Conservation (phyloP, 2,329 filamentous ascomycete species). For the Penicillium italicum region DNA sequence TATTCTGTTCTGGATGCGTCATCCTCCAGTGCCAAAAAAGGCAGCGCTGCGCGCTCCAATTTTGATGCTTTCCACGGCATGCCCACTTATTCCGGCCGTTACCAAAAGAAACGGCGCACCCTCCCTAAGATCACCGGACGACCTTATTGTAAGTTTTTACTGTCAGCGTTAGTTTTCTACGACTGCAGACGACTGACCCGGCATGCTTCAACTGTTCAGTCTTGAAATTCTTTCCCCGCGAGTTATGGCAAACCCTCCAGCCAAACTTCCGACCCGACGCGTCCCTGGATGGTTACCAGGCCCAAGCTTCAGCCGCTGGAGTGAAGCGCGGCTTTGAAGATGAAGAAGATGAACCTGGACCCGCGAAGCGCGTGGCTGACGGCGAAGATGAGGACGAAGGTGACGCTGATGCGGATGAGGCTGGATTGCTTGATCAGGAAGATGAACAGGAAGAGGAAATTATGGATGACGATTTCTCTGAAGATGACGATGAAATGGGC, state of each 20-base stretch:
- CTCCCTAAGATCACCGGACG: conserved; percentile 54
- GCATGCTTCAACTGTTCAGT: conserved; percentile 35
- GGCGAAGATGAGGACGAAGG: conserved; percentile 32
- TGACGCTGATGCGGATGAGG: conserved; percentile 29
- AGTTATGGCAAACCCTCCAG: conserved; percentile 55
- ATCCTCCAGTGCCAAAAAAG: conserved; percentile 42
- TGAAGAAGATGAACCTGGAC: conserved; percentile 43
- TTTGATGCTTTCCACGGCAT: conserved; percentile 62
- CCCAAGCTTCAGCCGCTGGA: conserved; percentile 15
- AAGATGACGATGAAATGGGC: conserved; percentile 56
- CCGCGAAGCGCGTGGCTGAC: conserved; percentile 32
- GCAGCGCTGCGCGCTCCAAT: conserved; percentile 43
- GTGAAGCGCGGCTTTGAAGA: conserved; percentile 44
- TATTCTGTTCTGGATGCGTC: conserved; percentile 52
- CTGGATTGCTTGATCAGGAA: conserved; percentile 34
- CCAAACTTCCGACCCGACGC: conserved; percentile 40
- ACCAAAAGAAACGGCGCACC: conserved; percentile 54
- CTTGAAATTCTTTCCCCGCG: conserved; percentile 56
- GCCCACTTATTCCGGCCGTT: conserved; percentile 58
- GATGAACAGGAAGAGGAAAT: conserved; percentile 50
- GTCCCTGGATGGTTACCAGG: conserved; percentile 29
- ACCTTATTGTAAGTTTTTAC: conserved; percentile 49
- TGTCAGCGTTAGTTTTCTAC: background rate
- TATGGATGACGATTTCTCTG: conserved; percentile 57
- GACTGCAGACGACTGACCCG: background rate